A percentile compares a stretch with the other conserved stretches of the same genome.
Conservation (phyloP, 192 early-diverging fungal species). For the Linnemannia exigua region DNA sequence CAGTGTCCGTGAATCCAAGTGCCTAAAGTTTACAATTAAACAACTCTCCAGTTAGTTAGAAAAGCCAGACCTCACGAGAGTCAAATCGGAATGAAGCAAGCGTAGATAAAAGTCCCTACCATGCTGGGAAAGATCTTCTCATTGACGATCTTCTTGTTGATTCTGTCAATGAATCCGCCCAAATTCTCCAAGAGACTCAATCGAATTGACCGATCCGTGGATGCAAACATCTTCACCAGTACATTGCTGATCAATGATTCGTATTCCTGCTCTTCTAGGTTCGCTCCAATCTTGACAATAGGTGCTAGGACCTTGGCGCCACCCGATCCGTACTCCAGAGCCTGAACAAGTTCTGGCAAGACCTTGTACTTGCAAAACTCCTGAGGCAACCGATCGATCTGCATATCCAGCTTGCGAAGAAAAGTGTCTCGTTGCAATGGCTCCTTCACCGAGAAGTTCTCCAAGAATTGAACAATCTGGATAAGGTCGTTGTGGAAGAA, state of each 20-base stretch:
- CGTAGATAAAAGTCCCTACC: constrained; percentile 49
- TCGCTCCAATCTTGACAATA: constrained; percentile 88
- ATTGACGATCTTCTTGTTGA: constrained; percentile 76
- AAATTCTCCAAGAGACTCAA: constrained; percentile 89
- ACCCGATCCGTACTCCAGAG: constrained; percentile 84
- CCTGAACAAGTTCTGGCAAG: constrained; percentile 89
- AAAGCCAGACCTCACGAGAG: neutral
- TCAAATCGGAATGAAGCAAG: neutral
- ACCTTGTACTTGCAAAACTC: constrained; percentile 94
- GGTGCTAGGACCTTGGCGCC: constrained; percentile 81
- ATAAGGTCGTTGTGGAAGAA: constrained; percentile 92
- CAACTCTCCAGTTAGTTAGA: neutral
- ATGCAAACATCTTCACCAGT: constrained; percentile 88
- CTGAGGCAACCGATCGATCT: constrained; percentile 82
- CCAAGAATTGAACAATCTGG: constrained; percentile 86
- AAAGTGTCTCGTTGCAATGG: constrained; percentile 89
- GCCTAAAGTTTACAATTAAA: constrained; percentile 58
- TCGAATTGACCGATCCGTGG: constrained; percentile 89
- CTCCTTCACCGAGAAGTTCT: constrained; percentile 94
- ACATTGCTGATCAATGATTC: constrained; percentile 76
- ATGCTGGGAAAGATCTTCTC: constrained; percentile 92
- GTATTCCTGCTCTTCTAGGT: constrained; percentile 82
- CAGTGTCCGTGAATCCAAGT: constrained; percentile 89
- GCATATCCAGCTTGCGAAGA: constrained; percentile 80
- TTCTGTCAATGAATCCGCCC: constrained; percentile 75